Evolutionary conservation across 441 rosid genomes (phyloP), one percentile per base, ranked within the genome.

Genomic region (Geranium incanum): DNA sequence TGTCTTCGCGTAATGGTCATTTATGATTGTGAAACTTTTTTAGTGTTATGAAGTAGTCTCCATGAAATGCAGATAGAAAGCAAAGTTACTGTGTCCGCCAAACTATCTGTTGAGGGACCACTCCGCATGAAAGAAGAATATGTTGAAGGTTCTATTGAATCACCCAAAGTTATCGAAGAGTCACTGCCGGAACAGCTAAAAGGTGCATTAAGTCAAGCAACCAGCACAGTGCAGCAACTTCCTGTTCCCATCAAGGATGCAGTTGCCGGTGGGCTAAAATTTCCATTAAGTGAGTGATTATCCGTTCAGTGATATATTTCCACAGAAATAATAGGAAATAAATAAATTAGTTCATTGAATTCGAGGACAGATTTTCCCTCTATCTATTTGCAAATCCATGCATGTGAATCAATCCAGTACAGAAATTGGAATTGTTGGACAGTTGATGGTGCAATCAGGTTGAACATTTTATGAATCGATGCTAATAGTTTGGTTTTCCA

Each of bases 111-210:
- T 41, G 97, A 93, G 81, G 98, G 98, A 73, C 96, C 98, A 18
- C 77, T 85, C 70, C 85, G 98, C 74, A 81, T 93, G 85, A 93
- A 82, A 79, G 97, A 91, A 78, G 97, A 89, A 75, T 91, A 87
- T 70, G 68, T 84, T 68, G 97, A 93, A 84, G 97, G 90, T 69
- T 67, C 83, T 72, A 16, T 93, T 12, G 96, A 91, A 77, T 82
- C 92, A 28, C 96, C 98, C 38, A 84, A 83, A 4, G 71, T 91
- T 36, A 80, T 91, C 76, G 89, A 88, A 85, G 96, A 89, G 77
- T 75, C 89, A 52, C 75, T 94, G 45, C 98, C 97, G 57, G 89
- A 83, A 66, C 91, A 91, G 87, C 84, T 94, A 68, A 91, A 84
- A 83, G 90, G 89, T 55, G 87, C 83, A 41, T 75, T 88, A 72